Percentiles rank a stretch among this genome's conserved stretches.
Evolutionary conservation across 306 rosid species (phyloP).

Genomic region (Hylodesmum podocarpum): DNA sequence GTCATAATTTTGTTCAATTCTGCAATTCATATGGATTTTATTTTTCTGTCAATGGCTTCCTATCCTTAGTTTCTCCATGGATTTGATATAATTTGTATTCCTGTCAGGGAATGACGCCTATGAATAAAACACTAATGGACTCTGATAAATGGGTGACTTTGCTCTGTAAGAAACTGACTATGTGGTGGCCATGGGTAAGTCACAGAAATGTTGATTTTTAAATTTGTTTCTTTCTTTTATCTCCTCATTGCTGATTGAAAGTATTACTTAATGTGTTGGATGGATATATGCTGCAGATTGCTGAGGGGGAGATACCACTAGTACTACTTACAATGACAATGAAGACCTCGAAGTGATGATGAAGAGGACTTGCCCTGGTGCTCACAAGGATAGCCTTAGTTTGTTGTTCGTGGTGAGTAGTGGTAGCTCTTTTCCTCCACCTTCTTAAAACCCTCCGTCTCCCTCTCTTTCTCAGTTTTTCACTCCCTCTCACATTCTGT

Average conservation of each 20-base stretch:
- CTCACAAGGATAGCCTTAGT: no score
- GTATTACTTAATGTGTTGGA: neutral
- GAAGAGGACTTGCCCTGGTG: no score
- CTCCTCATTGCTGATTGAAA: conserved; percentile 8
- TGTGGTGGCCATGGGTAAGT: conserved; percentile 98
- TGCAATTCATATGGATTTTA: neutral
- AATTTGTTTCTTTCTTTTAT: neutral
- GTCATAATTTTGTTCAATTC: neutral
- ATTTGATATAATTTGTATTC: conserved; percentile 10
- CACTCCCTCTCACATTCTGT: no score
- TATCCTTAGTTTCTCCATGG: neutral
- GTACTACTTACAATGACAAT: no score
- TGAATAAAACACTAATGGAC: conserved; percentile 47
- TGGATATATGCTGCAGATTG: conserved; percentile 59
- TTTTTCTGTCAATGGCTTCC: conserved; percentile 14
- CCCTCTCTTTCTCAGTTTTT: no score
- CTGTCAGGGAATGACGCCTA: conserved; percentile 81
- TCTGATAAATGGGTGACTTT: conserved; percentile 80
- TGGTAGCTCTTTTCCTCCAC: no score
- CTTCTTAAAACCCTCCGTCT: no score
- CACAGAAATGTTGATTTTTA: neutral
- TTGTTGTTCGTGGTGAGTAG: no score
- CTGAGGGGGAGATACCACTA: conserved; percentile 85
- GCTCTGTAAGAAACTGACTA: conserved; percentile 70
- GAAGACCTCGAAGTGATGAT: no score